Evolutionary conservation across 2,329 filamentous ascomycete genomes (phyloP), one percentile per base, ranked within the genome.

Genomic region (Xylaria hypoxylon): DNA sequence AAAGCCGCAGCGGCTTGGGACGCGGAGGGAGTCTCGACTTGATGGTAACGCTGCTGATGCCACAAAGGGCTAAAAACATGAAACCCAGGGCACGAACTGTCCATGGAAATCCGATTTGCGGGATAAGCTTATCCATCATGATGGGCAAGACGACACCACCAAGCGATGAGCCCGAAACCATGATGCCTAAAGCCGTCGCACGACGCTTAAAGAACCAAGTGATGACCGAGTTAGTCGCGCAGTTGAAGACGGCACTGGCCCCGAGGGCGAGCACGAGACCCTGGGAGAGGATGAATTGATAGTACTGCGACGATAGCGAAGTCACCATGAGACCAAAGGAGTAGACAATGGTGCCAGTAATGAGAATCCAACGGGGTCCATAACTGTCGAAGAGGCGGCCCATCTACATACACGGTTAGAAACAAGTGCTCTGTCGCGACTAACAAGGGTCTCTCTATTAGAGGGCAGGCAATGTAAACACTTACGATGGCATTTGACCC

Each of bases 271-370:
- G 67, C 19, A 77, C 73, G 44, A 81, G 59, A 24, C 72, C 72
- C 72, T 81, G 79, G 7, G 78, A 74, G 5, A 81, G 77, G 64
- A 81, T 70, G 71, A 80, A 75, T 69, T 81, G 79, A 69, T 79
- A 80, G 75, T 80, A 81, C 60, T 78, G 38, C 35, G 71, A 70
- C 26, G 72, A 72, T 15, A 89, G 77, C 42, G 82, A 85, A 1
- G 84, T 82, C 86, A 90, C 88, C 86, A 90, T 89, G 19, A 89
- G 73, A 5, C 85, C 84, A 60, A 90, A 85, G 31, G 87, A 79
- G 72, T 87, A 84, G 48, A 86, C 73, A 40, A 87, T 74, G 1
- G 83, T 83, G 50, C 87, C 87, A 44, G 77, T 66, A 13, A 85
- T 35, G 1, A 89, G 76, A 2, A 91, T 78, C 60, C 55, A 66